phyloP scores from a whole-genome alignment of 73 alveolate genomes.

The Paramecium sexaurelia region DNA sequence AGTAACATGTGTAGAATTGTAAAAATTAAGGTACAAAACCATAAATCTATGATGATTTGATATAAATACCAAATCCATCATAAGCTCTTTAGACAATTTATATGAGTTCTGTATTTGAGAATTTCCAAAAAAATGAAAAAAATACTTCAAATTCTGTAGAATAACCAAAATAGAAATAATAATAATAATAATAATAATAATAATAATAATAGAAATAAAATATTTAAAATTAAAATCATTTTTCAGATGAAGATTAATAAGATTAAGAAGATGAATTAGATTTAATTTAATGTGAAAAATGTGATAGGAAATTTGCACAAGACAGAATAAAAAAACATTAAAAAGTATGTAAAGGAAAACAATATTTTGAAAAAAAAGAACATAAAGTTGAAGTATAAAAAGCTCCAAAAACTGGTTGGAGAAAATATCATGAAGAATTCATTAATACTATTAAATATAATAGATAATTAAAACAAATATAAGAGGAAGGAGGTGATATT shows the following conservation, averaged over 20 bases:
- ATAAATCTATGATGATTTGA: slow-evolving; percentile 23
- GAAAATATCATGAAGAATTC: slow-evolving; percentile 77
- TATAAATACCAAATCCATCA: slow-evolving; percentile 12
- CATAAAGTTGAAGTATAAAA: slow-evolving; percentile 66
- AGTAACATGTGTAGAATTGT: not conserved
- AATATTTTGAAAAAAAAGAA: slow-evolving; percentile 28
- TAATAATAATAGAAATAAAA: not conserved
- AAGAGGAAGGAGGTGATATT: slow-evolving; percentile 86
- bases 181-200: not conserved
- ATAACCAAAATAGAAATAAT: not conserved
- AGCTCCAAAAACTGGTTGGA: slow-evolving; percentile 78
- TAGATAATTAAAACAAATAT: slow-evolving; percentile 72
- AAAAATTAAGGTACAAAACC: not conserved
- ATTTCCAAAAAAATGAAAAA: not conserved
- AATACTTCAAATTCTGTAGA: not conserved
- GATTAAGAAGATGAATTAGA: slow-evolving; percentile 35
- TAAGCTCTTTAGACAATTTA: not conserved
- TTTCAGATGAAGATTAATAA: not conserved
- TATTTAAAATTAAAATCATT: not conserved
- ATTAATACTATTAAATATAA: slow-evolving; percentile 71
- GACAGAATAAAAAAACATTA: slow-evolving; percentile 70
- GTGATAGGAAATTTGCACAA: slow-evolving; percentile 69
- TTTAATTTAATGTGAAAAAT: slow-evolving; percentile 60
- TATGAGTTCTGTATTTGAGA: not conserved
- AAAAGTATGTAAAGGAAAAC: slow-evolving; percentile 63